Conservation (phyloP, 352 stramenopile species). For the Globisporangium recalcitrans region DNA sequence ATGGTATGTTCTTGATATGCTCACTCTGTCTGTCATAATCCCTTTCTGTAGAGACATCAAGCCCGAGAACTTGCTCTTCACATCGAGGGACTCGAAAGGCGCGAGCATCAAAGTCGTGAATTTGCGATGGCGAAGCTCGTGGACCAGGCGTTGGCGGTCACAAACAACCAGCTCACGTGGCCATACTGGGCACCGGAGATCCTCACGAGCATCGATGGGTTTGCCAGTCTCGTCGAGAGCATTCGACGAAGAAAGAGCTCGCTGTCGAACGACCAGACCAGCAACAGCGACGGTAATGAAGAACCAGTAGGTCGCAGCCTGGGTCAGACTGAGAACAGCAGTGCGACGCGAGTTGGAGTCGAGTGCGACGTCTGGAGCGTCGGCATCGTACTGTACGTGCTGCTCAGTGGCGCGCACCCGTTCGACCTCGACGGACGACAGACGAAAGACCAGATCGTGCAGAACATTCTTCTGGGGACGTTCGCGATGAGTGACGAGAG, state of each 20-base stretch:
- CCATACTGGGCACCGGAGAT: conserved; percentile 69
- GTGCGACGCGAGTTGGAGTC: not conserved
- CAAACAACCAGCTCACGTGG: conserved; percentile 40
- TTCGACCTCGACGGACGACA: conserved; percentile 71
- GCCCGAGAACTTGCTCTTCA: conserved; percentile 83
- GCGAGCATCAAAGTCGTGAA: conserved; percentile 80
- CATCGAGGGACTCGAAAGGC: conserved; percentile 53
- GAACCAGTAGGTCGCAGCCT: not conserved
- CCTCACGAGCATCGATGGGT: conserved; percentile 22
- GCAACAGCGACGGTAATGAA: conserved; percentile 19
- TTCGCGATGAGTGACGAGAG: conserved; percentile 35
- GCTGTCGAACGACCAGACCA: conserved; percentile 19
- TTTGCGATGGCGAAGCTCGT: conserved; percentile 78
- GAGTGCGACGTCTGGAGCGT: conserved; percentile 86
- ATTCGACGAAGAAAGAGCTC: conserved; percentile 10
- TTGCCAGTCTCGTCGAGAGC: conserved; percentile 14
- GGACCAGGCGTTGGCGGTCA: conserved; percentile 13
- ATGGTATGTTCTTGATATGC: conserved; percentile 4
- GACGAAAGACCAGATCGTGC: conserved; percentile 70
- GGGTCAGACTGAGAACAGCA: not conserved
- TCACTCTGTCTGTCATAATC: conserved; percentile 2
- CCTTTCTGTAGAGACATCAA: conserved; percentile 58
- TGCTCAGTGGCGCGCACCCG: conserved; percentile 74
- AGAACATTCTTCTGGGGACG: conserved; percentile 37
- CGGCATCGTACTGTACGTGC: conserved; percentile 85